Percentiles rank a stretch among this genome's conserved stretches.
phyloP scores from a whole-genome alignment of 225 moss, liverwort and hornwort species.

The Physcomitrium patens region DNA sequence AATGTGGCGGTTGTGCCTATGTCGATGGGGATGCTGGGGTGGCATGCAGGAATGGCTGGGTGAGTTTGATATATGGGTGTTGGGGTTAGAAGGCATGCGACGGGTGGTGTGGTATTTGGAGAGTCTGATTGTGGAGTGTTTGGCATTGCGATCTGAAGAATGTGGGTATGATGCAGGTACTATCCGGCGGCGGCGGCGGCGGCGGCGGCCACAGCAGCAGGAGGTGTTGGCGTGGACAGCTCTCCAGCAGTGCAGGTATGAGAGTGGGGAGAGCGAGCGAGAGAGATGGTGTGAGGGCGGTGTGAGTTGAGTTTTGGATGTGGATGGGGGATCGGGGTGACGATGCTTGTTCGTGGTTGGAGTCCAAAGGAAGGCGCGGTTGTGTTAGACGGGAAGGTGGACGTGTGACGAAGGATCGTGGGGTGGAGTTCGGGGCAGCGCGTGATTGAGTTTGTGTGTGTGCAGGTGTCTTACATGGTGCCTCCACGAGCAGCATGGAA shows the following conservation, averaged over 20 bases:
- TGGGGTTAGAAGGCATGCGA: slow-evolving; percentile 34
- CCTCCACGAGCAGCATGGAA: slow-evolving; percentile 60
- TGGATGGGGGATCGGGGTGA: background rate
- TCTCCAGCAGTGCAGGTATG: slow-evolving; percentile 65
- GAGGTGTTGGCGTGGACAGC: slow-evolving; percentile 62
- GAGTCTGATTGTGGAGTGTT: background rate
- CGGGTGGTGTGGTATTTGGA: background rate
- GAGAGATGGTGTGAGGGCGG: too few species aligned
- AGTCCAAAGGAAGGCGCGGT: too few species aligned
- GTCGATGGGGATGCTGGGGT: slow-evolving; percentile 68
- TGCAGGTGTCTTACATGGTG: slow-evolving; percentile 45
- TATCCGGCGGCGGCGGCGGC: slow-evolving; percentile 42
- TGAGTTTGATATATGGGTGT: slow-evolving; percentile 14
- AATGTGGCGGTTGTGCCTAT: slow-evolving; percentile 57
- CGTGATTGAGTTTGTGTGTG: background rate
- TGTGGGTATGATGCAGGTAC: slow-evolving; percentile 37
- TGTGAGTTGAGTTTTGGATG: too few species aligned
- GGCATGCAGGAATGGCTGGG: slow-evolving; percentile 69
- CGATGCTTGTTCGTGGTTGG: background rate
- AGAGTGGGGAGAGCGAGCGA: background rate
- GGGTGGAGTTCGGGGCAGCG: background rate
- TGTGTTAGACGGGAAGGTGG: accelerated
- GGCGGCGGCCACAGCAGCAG: slow-evolving; percentile 42
- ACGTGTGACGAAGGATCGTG: background rate
- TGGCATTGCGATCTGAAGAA: background rate